phyloP scores from a whole-genome alignment of 1,139 yeast genomes.

The Sugiyamaella neomexicana region DNA sequence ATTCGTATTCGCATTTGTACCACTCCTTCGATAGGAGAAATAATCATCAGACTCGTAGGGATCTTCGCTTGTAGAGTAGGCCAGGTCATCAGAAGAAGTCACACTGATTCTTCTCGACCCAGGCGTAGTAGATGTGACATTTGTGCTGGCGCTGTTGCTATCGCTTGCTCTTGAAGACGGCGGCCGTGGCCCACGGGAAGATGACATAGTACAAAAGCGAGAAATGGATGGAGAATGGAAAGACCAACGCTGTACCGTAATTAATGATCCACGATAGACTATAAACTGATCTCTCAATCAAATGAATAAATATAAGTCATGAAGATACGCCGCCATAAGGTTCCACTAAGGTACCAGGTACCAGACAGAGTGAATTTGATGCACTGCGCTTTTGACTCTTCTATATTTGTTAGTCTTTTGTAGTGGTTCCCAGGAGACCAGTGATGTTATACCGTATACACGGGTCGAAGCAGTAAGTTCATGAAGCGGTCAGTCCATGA shows the following conservation, averaged over 20 bases:
- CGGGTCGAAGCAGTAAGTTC: no score
- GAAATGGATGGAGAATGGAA: background rate
- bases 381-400: no score
- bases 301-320: no score
- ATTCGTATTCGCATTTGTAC: background rate
- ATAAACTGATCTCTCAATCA: no score
- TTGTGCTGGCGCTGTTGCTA: background rate
- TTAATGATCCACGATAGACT: no score
- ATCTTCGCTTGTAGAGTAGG: slow-evolving; percentile 15
- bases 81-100: slow-evolving; percentile 12
- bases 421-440: no score
- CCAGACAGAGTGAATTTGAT: no score
- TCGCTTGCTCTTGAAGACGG: background rate
- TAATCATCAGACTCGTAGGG: slow-evolving; percentile 14
- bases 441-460: no score
- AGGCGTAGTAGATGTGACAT: background rate
- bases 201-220: slow-evolving; percentile 2
- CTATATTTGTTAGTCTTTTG: no score
- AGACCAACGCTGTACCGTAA: background rate
- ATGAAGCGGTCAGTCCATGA: no score
- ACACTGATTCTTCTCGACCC: slow-evolving; percentile 11
- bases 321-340: background rate
- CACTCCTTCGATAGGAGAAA: slow-evolving; percentile 8
- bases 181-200: background rate
- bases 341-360: no score